These are phyloP conservation scores for Kodamaea ohmeri DNA, from an alignment of 1,139 yeast genomes.

Conservation along the genomic window DNA sequence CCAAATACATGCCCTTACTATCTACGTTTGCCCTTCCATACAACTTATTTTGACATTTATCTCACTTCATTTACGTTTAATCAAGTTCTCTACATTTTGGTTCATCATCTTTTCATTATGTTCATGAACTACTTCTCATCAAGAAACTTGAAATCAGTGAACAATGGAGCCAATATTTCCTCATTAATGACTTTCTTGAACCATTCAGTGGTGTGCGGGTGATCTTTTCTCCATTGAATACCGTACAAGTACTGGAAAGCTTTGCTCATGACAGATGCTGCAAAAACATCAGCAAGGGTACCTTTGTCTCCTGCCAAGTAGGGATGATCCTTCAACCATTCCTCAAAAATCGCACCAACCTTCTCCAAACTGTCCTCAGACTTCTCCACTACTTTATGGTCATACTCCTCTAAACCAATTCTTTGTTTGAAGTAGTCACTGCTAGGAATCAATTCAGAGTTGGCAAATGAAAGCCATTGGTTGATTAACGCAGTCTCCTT, in stretches of 20 bases:
- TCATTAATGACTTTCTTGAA: slow-evolving; percentile 65
- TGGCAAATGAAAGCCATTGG: slow-evolving; percentile 80
- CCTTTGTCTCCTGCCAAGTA: slow-evolving; percentile 89
- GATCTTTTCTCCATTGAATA: slow-evolving; percentile 67
- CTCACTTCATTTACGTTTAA: too few species aligned
- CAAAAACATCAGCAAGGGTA: slow-evolving; percentile 78
- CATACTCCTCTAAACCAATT: slow-evolving; percentile 50
- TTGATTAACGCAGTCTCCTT: slow-evolving; percentile 68
- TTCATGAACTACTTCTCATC: slow-evolving; percentile 24
- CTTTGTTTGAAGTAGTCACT: slow-evolving; percentile 39
- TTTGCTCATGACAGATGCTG: slow-evolving; percentile 59
- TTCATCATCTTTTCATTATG: neutral
- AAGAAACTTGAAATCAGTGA: slow-evolving; percentile 52
- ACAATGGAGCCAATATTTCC: slow-evolving; percentile 46
- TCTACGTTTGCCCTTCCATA: too few species aligned
- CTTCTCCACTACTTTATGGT: slow-evolving; percentile 73
- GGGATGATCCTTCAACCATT: slow-evolving; percentile 69
- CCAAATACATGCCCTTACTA: too few species aligned
- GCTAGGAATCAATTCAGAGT: slow-evolving; percentile 60
- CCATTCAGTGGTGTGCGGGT: slow-evolving; percentile 85
- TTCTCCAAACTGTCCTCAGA: slow-evolving; percentile 39
- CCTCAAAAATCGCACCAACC: slow-evolving; percentile 50
- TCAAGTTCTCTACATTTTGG: too few species aligned
- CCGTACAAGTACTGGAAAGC: slow-evolving; percentile 71
- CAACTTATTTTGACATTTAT: too few species aligned